Conservation (phyloP, 768 basidiomycete species). For the Boletales sp. region DNA sequence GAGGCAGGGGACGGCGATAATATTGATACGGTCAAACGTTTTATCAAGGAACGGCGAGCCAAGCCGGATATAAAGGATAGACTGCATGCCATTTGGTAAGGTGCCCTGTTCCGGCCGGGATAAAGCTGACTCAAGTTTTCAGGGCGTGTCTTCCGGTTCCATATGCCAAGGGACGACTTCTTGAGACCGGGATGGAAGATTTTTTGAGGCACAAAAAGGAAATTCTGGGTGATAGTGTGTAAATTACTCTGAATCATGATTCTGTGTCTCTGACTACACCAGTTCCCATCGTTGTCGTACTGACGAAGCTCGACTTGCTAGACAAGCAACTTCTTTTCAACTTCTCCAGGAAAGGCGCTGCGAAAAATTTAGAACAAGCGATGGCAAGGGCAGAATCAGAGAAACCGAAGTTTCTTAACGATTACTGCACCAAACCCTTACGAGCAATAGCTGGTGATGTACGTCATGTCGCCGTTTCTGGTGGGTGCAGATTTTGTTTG, state of each 20-base stretch:
- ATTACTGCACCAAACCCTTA: neutral
- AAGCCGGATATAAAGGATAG: neutral
- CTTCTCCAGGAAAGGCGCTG: neutral
- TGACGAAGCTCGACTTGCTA: constrained; percentile 1
- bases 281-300: constrained; percentile 2
- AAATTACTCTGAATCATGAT: neutral
- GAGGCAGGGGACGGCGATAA: no score
- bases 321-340: neutral
- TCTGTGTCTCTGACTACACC: neutral
- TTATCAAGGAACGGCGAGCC: no score
- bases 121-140: neutral
- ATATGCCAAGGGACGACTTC: neutral
- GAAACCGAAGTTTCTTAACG: neutral
- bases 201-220: neutral
- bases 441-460: neutral
- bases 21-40: no score
- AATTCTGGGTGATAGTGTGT: neutral
- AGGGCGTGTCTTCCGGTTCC: constrained; percentile 1
- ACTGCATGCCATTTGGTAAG: neutral
- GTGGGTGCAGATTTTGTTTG: neutral
- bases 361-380: neutral
- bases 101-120: neutral
- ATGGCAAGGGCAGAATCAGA: neutral
- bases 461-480: neutral
- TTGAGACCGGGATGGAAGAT: neutral